A percentile compares a stretch with the other conserved stretches of the same genome.
Conservation (phyloP, 768 basidiomycete genomes). For the Termitomyces sp. region DNA sequence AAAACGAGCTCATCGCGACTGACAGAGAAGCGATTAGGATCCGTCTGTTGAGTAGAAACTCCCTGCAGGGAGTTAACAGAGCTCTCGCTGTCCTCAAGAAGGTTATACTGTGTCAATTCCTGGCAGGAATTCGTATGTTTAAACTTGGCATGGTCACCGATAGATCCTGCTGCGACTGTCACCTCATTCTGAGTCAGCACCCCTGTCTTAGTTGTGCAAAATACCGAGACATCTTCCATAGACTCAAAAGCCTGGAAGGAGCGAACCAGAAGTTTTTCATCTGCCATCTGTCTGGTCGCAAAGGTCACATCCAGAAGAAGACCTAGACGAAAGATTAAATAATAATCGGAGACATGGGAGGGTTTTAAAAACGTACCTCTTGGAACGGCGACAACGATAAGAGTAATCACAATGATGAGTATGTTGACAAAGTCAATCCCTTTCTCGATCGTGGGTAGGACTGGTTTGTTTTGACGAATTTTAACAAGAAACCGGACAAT, state of each 20-base stretch:
- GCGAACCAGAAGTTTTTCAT: conserved; percentile 90
- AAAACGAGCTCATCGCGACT: conserved; percentile 68
- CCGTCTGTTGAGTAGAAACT: too few relatives aligned
- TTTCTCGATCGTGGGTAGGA: too few relatives aligned
- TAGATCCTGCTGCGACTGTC: conserved; percentile 92
- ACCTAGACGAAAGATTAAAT: conserved; percentile 47
- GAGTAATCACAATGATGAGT: too few relatives aligned
- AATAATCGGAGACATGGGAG: too few relatives aligned
- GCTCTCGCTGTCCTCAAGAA: conserved; percentile 51
- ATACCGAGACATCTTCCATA: conserved; percentile 95
- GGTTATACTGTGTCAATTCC: too few relatives aligned
- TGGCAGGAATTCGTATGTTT: conserved; percentile 19
- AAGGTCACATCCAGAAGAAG: conserved; percentile 95
- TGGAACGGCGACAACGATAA: too few relatives aligned
- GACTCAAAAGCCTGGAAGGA: conserved; percentile 96
- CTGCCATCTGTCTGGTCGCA: conserved; percentile 94
- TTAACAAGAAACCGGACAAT: too few relatives aligned
- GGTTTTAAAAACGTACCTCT: neutral
- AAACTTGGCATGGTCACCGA: conserved; percentile 93
- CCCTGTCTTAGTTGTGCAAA: conserved; percentile 95
- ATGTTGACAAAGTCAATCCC: too few relatives aligned
- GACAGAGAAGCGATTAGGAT: conserved; percentile 37
- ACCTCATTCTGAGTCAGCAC: conserved; percentile 94
- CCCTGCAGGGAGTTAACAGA: conserved; percentile 31
- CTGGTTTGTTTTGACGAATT: too few relatives aligned